phyloP scores from a whole-genome alignment of 2,329 filamentous ascomycete genomes.

The Zasmidium citrigriseum region DNA sequence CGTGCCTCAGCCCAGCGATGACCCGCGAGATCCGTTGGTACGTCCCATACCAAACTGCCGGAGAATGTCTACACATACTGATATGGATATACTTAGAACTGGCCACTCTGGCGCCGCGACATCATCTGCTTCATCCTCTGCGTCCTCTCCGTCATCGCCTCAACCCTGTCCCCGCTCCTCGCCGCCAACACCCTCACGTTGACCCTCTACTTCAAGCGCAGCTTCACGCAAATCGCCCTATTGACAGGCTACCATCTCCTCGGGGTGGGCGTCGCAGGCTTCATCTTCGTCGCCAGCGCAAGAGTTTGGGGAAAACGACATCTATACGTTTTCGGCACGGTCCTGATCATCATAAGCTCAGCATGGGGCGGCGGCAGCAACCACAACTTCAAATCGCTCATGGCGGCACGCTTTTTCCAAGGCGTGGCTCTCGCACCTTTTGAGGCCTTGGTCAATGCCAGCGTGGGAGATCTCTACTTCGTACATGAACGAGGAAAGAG shows the following conservation, averaged over 20 bases:
- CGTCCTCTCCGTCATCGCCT: constrained; percentile 77
- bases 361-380: constrained; percentile 75
- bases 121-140: constrained; percentile 77
- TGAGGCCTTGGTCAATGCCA: constrained; percentile 85
- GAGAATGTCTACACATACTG: constrained; percentile 7
- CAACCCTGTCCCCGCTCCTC: constrained; percentile 80
- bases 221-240: constrained; percentile 75
- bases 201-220: constrained; percentile 61
- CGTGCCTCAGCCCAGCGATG: constrained; percentile 86
- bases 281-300: constrained; percentile 83
- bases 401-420: constrained; percentile 80
- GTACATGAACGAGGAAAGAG: constrained; percentile 79
- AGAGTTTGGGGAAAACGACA: constrained; percentile 93
- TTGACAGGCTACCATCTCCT: constrained; percentile 86
- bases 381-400: constrained; percentile 68
- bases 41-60: constrained; percentile 30
- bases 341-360: constrained; percentile 72
- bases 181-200: constrained; percentile 85
- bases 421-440: constrained; percentile 86
- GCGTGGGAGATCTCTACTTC: constrained; percentile 86
- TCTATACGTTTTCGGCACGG: constrained; percentile 74
- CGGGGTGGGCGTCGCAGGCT: constrained; percentile 76
- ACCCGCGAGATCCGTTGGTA: constrained; percentile 84
- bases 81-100: constrained; percentile 57
- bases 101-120: constrained; percentile 85